These are phyloP conservation scores for Schwanniomyces occidentalis DNA, from an alignment of 805 yeast species.

Conservation along the genomic window DNA sequence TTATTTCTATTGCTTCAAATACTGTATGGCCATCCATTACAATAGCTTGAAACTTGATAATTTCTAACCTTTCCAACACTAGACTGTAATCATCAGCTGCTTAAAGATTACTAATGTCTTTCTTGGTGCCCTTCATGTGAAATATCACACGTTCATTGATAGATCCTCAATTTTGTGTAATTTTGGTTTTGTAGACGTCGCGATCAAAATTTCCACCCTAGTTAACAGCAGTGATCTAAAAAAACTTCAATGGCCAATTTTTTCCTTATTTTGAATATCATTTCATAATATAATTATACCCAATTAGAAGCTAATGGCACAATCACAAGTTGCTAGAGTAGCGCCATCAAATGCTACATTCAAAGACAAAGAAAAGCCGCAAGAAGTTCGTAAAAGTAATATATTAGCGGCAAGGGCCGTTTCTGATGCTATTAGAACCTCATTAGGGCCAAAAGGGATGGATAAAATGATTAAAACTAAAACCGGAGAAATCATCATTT, in stretches of 20 bases:
- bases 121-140: too few relatives aligned
- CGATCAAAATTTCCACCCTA: not conserved
- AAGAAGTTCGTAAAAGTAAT: constrained; percentile 86
- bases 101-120: too few relatives aligned
- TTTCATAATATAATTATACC: too few relatives aligned
- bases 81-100: too few relatives aligned
- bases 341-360: constrained; percentile 81
- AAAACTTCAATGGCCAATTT: too few relatives aligned
- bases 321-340: constrained; percentile 15
- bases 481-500: constrained; percentile 87
- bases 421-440: constrained; percentile 91
- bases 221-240: too few relatives aligned
- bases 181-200: too few relatives aligned
- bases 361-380: constrained; percentile 92
- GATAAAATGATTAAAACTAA: constrained; percentile 98
- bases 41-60: too few relatives aligned
- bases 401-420: constrained; percentile 93
- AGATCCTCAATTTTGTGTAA: too few relatives aligned
- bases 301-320: constrained; percentile 11
- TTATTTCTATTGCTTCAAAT: constrained; percentile 27
- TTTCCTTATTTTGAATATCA: too few relatives aligned
- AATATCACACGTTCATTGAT: too few relatives aligned
- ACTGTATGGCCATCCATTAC: constrained; percentile 23
- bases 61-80: too few relatives aligned
- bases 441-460: constrained; percentile 99